phyloP scores from a whole-genome alignment of 2,329 filamentous ascomycete species.

The Fusarium liriodendri region DNA sequence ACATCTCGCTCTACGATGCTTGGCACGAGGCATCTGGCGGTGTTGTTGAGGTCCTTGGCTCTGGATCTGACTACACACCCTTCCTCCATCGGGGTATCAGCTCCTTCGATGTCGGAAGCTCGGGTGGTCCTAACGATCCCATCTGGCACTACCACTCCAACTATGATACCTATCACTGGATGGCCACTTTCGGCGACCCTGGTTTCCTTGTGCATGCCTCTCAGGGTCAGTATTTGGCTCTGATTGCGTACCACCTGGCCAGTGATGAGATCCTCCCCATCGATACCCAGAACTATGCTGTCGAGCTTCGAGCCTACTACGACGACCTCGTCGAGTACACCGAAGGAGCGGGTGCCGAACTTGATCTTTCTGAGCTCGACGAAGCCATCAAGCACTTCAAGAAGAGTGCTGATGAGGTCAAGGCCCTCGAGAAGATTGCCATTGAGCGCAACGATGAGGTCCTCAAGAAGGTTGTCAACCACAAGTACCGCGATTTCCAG shows the following conservation, averaged over 20 bases:
- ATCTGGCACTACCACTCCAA: conserved; percentile 86
- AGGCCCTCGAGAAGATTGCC: conserved; percentile 48
- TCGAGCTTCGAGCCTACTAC: conserved; percentile 53
- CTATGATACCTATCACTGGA: conserved; percentile 88
- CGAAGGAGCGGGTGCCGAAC: conserved; percentile 44
- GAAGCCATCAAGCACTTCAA: conserved; percentile 54
- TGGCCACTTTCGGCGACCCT: conserved; percentile 80
- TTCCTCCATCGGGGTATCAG: conserved; percentile 68
- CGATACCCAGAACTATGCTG: conserved; percentile 54
- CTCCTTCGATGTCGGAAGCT: conserved; percentile 67
- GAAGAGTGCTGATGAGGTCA: conserved; percentile 45
- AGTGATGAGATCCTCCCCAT: conserved; percentile 53
- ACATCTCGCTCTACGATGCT: conserved; percentile 54
- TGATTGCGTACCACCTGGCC: conserved; percentile 54
- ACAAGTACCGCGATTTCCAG: conserved; percentile 61
- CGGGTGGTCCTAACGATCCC: conserved; percentile 56
- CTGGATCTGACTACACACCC: conserved; percentile 74
- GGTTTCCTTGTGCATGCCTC: conserved; percentile 70
- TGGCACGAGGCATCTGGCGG: conserved; percentile 52
- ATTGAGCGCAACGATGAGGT: conserved; percentile 41
- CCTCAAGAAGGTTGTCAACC: conserved; percentile 54
- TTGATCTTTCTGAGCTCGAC: conserved; percentile 53
- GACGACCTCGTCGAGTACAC: conserved; percentile 50
- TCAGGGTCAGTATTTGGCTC: conserved; percentile 60
- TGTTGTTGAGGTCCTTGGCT: conserved; percentile 66